A percentile compares a stretch with the other conserved stretches of the same genome.
Conservation (phyloP, 2,329 filamentous ascomycete species). For the Lachnellula occidentalis region DNA sequence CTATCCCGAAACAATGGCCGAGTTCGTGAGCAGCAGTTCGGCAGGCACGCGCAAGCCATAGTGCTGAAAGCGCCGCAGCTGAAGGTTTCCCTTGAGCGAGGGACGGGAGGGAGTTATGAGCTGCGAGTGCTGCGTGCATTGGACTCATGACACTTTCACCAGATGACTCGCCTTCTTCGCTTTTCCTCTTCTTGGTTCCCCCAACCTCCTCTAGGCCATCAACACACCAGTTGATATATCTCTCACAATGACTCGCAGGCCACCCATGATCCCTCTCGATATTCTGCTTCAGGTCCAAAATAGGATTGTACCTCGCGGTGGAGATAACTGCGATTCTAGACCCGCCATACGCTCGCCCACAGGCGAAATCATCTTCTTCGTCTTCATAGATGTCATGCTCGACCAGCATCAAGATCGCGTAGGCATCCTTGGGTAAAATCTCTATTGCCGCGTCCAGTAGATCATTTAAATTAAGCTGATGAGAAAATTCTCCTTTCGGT, state of each 20-base stretch:
- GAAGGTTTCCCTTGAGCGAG: slow-evolving; percentile 14
- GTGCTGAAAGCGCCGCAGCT: slow-evolving; percentile 29
- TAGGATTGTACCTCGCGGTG: slow-evolving; percentile 55
- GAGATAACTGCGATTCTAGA: slow-evolving; percentile 58
- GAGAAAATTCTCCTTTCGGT: slow-evolving; percentile 15
- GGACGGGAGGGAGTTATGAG: slow-evolving; percentile 14
- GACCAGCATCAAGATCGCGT: slow-evolving; percentile 24
- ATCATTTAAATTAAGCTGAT: slow-evolving; percentile 27
- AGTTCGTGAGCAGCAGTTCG: slow-evolving; percentile 60
- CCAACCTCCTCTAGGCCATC: slow-evolving; percentile 4
- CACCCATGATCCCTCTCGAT: slow-evolving; percentile 47
- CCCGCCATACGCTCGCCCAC: slow-evolving; percentile 60
- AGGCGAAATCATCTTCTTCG: slow-evolving; percentile 60
- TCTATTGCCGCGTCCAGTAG: slow-evolving; percentile 25
- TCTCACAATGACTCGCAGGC: slow-evolving; percentile 57
- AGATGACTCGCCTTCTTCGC: background rate
- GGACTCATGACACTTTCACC: slow-evolving; percentile 19
- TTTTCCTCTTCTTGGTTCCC: background rate
- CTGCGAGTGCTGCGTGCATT: slow-evolving; percentile 33
- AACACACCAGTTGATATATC: slow-evolving; percentile 41
- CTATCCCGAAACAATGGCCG: slow-evolving; percentile 62
- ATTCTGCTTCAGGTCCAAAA: slow-evolving; percentile 35
- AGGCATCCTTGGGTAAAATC: slow-evolving; percentile 23
- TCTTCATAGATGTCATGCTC: slow-evolving; percentile 29
- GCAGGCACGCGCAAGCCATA: slow-evolving; percentile 54